Conservation (phyloP, 352 stramenopile genomes). For the Globisporangium cederbergense region DNA sequence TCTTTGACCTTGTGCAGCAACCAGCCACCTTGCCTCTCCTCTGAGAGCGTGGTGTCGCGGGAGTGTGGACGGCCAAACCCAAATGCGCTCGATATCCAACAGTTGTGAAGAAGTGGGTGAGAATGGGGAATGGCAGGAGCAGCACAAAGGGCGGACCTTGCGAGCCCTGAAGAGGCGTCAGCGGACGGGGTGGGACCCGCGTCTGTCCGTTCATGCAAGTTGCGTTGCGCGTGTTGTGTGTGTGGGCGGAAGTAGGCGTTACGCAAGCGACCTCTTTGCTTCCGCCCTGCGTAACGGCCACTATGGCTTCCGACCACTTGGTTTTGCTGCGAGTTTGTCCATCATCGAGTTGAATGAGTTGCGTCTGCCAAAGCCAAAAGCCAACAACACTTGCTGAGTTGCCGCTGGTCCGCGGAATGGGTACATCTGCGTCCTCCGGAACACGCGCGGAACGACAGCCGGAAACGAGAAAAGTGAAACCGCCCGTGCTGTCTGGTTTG, state of each 20-base stretch:
- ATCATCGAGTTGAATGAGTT: neutral
- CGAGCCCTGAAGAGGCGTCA: neutral
- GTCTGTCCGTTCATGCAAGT: neutral
- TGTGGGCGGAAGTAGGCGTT: neutral
- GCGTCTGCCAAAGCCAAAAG: no score
- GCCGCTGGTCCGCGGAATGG: neutral
- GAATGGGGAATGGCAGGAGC: neutral
- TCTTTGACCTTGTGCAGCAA: no score
- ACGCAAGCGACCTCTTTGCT: neutral
- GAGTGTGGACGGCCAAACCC: no score
- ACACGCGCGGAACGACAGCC: constrained; percentile 10
- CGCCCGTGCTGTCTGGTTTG: neutral
- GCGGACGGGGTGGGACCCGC: neutral
- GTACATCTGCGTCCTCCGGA: constrained; percentile 2
- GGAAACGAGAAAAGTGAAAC: constrained; percentile 1
- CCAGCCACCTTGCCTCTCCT: no score
- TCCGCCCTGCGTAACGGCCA: constrained; percentile 5
- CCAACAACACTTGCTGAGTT: neutral
- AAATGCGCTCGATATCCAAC: no score
- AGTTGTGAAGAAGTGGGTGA: neutral
- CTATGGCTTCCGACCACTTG: neutral
- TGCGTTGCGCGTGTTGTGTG: neutral
- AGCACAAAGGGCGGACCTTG: constrained; percentile 6
- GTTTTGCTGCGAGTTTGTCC: neutral
- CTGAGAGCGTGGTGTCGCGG: no score